Conservation (phyloP, 345 rosid genomes). For the Linum lewisii region DNA sequence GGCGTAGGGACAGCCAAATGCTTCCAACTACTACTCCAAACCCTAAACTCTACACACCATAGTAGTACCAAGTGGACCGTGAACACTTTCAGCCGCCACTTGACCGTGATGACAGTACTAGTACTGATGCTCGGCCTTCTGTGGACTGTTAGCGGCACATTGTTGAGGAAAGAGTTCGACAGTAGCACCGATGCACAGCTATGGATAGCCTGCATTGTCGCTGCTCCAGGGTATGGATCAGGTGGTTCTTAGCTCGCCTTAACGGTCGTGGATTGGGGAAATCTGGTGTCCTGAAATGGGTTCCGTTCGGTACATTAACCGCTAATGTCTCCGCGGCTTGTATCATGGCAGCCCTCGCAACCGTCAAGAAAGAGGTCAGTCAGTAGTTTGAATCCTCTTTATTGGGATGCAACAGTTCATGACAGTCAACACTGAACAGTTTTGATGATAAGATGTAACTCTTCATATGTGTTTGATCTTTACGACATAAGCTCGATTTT, state of each 20-base stretch:
- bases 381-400: too few relatives aligned
- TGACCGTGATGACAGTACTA: constrained; percentile 31
- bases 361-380: constrained; percentile 49
- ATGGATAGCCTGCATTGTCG: constrained; percentile 79
- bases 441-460: neutral
- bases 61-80: constrained; percentile 29
- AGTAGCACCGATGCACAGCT: constrained; percentile 44
- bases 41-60: constrained; percentile 8
- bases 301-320: constrained; percentile 82
- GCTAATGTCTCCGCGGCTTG: constrained; percentile 81
- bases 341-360: constrained; percentile 65
- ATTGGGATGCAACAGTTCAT: too few relatives aligned
- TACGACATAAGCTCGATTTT: neutral
- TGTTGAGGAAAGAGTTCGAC: constrained; percentile 40
- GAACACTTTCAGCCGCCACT: constrained; percentile 34
- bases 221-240: constrained; percentile 76
- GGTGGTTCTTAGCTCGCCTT: constrained; percentile 84
- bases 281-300: constrained; percentile 48
- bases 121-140: constrained; percentile 34
- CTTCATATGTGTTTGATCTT: neutral
- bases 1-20: constrained; percentile 82
- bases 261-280: constrained; percentile 81
- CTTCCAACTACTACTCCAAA: constrained; percentile 42
- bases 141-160: constrained; percentile 35
- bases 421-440: constrained; percentile 10